Conservation (phyloP, 495 filamentous ascomycete genomes). For the Evernia prunastri region DNA sequence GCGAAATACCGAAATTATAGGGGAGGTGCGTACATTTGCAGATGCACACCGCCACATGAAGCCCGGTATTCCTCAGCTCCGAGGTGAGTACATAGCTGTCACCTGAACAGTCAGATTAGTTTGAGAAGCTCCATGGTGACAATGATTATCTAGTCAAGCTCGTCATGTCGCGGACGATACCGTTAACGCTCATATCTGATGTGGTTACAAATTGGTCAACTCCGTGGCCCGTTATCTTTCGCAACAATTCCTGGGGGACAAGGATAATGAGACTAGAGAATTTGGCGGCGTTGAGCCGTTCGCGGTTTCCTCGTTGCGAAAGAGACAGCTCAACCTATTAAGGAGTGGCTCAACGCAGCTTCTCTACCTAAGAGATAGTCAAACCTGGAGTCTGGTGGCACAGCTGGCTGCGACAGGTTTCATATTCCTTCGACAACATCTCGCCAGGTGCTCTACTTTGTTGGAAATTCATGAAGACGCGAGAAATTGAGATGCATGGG, state of each 20-base stretch:
- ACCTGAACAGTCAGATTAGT: not conserved
- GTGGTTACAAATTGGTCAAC: not conserved
- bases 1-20: no score
- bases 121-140: not conserved
- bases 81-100: not conserved
- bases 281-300: not conserved
- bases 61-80: not conserved
- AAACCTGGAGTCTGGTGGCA: not conserved
- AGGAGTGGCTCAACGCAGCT: no score
- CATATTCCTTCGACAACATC: not conserved
- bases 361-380: not conserved
- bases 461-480: not conserved
- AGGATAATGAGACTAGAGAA: not conserved
- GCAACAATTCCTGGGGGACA: no score
- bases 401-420: not conserved
- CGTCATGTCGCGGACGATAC: not conserved
- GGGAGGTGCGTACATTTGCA: no score
- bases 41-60: conserved; percentile 36
- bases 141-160: not conserved
- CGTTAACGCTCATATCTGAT: not conserved
- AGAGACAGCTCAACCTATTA: not conserved
- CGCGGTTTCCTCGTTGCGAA: not conserved
- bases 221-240: not conserved
- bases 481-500: not conserved
- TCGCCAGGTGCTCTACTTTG: not conserved